Evolutionary conservation across 805 yeast genomes (phyloP).

Genomic region (Pichia membranifaciens): DNA sequence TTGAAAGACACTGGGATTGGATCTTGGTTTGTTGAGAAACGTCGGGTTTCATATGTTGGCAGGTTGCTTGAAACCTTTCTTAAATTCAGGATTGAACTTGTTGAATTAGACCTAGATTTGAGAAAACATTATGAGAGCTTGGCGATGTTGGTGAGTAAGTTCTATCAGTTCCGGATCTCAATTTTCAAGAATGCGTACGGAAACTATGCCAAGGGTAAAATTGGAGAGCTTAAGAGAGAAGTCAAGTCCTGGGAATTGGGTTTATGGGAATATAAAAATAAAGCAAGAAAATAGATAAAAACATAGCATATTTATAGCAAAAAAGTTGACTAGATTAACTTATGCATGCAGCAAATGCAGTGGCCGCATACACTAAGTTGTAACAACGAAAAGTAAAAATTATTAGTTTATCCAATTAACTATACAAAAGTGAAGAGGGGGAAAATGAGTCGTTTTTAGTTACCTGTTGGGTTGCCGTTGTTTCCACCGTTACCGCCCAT

Average conservation of each 20-base stretch:
- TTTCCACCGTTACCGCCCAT: slow-evolving; percentile 43
- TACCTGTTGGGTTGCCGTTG: slow-evolving; percentile 6
- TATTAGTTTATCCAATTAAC: neutral
- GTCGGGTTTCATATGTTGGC: slow-evolving; percentile 42
- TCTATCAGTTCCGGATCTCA: slow-evolving; percentile 43
- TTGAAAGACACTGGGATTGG: slow-evolving; percentile 4
- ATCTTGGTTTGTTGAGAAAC: slow-evolving; percentile 42
- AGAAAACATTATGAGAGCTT: slow-evolving; percentile 51
- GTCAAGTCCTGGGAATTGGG: slow-evolving; percentile 21
- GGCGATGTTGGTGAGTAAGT: slow-evolving; percentile 59
- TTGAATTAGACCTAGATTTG: slow-evolving; percentile 41
- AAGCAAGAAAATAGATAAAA: neutral
- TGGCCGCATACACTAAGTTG: too few species aligned
- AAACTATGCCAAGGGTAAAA: slow-evolving; percentile 27
- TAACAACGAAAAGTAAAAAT: too few species aligned
- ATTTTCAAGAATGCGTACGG: slow-evolving; percentile 36
- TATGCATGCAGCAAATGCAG: too few species aligned
- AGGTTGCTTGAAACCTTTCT: slow-evolving; percentile 35
- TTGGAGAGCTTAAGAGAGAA: slow-evolving; percentile 18
- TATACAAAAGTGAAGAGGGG: neutral
- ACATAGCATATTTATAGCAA: too few species aligned
- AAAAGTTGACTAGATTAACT: too few species aligned
- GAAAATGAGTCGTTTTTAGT: neutral
- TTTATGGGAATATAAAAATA: slow-evolving; percentile 2
- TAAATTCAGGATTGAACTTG: slow-evolving; percentile 37